phyloP scores from a whole-genome alignment of 2,329 filamentous ascomycete genomes.

The Nigrospora osmanthi region DNA sequence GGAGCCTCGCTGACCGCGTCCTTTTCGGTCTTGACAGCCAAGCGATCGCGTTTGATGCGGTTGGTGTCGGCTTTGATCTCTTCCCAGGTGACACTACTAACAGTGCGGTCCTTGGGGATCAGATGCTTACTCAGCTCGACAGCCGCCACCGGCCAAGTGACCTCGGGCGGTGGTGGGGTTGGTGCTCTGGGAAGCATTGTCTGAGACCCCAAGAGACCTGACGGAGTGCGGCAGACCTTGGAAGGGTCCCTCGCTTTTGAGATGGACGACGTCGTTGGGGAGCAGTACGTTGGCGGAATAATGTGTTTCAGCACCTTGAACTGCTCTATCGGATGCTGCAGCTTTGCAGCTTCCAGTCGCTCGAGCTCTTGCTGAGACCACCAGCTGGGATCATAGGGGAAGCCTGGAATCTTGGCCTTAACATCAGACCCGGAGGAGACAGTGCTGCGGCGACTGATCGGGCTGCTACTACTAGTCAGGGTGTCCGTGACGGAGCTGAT shows the following conservation, averaged over 20 bases:
- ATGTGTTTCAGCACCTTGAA: constrained; percentile 46
- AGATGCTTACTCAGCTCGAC: constrained; percentile 76
- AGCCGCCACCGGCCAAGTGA: constrained; percentile 79
- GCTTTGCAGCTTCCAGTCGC: constrained; percentile 55
- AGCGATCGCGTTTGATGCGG: constrained; percentile 53
- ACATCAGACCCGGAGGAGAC: constrained; percentile 17
- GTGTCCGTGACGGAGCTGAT: constrained; percentile 30
- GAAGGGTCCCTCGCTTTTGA: constrained; percentile 68
- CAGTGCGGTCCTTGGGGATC: constrained; percentile 68
- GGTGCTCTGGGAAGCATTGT: constrained; percentile 31
- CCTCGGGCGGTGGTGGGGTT: constrained; percentile 68
- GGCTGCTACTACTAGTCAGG: constrained; percentile 5
- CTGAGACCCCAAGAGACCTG: constrained; percentile 38
- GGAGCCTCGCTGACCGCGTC: not conserved
- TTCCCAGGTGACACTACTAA: constrained; percentile 66
- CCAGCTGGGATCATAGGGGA: constrained; percentile 61
- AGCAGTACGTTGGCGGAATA: constrained; percentile 67
- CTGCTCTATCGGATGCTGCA: constrained; percentile 35
- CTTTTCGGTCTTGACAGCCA: not conserved
- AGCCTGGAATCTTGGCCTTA: constrained; percentile 20
- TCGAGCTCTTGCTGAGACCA: constrained; percentile 62
- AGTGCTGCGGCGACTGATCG: constrained; percentile 16
- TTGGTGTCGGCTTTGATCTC: constrained; percentile 68
- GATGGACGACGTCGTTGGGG: constrained; percentile 80
- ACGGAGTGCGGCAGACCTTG: constrained; percentile 57